Conservation (phyloP, 192 early-diverging fungal species). For the Chytriomyces sp. region DNA sequence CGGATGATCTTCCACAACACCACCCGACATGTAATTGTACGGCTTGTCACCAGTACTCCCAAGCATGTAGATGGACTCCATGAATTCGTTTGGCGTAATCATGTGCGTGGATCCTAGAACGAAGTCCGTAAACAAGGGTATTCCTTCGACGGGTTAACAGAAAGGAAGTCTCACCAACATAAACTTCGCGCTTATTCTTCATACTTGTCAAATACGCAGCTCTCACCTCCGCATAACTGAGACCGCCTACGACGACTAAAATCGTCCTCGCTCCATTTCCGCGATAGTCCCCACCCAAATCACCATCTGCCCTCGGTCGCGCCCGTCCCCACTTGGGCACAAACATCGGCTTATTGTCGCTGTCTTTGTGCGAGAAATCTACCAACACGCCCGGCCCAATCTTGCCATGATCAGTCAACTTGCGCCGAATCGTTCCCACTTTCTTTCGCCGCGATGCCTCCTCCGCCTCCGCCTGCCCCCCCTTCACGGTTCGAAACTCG, state of each 20-base stretch:
- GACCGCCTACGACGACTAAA: conserved; percentile 21
- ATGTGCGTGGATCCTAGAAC: conserved; percentile 15
- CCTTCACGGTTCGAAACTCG: neutral
- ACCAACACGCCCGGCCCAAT: conserved; percentile 1
- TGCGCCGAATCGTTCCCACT: neutral
- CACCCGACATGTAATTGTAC: neutral
- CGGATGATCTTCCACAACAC: neutral
- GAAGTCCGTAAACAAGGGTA: neutral
- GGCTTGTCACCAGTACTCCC: neutral
- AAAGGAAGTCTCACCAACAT: conserved; percentile 18
- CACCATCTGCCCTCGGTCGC: conserved; percentile 1
- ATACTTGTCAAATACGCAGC: conserved; percentile 16
- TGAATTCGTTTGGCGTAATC: conserved; percentile 1
- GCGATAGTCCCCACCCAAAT: conserved; percentile 24
- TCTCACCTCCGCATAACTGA: conserved; percentile 19
- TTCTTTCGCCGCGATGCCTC: neutral
- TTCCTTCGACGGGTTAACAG: neutral
- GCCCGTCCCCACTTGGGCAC: conserved; percentile 17
- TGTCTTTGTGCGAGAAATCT: too few species aligned
- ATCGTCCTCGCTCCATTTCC: conserved; percentile 22
- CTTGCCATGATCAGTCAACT: neutral
- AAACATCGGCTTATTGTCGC: conserved; percentile 20
- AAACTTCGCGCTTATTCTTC: conserved; percentile 21
- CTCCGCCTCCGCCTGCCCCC: neutral
- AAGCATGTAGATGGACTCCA: neutral